Conservation (phyloP, 176 grass and related monocot genomes). For the Phragmites australis region DNA sequence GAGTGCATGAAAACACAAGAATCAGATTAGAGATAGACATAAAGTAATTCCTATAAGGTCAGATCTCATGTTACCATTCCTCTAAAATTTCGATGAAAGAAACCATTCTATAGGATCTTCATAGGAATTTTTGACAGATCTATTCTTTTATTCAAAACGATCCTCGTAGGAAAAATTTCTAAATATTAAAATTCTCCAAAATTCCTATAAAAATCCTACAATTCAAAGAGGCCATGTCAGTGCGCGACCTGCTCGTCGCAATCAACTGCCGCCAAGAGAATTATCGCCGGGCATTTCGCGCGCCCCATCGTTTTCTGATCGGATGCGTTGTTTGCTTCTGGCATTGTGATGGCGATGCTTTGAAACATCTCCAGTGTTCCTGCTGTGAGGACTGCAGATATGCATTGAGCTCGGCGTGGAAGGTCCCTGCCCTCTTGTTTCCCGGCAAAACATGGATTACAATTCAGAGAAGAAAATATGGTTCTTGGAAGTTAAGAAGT, state of each 20-base stretch:
- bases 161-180: too few species aligned
- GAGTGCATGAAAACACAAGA: too few species aligned
- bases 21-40: too few species aligned
- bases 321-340: neutral
- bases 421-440: neutral
- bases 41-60: too few species aligned
- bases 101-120: too few species aligned
- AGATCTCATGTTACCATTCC: too few species aligned
- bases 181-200: too few species aligned
- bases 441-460: neutral
- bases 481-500: neutral
- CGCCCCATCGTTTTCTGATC: neutral
- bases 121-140: too few species aligned
- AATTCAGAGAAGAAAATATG: neutral
- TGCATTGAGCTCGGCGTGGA: neutral
- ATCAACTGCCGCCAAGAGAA: neutral
- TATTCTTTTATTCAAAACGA: too few species aligned
- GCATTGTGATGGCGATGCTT: neutral
- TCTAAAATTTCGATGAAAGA: too few species aligned
- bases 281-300: neutral
- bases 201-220: too few species aligned
- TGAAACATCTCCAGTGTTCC: neutral
- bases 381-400: neutral
- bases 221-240: too few species aligned
- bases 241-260: neutral